Base-by-base conservation (phyloP, 352 stramenopile species). In the Phytophthora tentaculata region DNA sequence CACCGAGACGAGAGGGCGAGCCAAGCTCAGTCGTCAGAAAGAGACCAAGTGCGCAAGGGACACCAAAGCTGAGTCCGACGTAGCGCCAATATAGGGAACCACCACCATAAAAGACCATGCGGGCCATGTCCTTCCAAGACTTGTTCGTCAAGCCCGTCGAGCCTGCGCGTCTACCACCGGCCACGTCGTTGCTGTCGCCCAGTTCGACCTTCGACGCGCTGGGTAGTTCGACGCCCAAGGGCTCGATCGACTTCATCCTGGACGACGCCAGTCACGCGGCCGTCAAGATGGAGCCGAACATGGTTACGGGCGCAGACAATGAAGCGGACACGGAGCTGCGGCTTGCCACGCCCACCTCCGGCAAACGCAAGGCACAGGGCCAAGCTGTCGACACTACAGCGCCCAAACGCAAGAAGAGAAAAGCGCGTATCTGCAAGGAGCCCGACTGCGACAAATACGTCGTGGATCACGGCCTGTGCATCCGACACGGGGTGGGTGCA, bases 391-490 rank as follows among this genome's bases (percentile, higher is more conserved):
- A 53, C 23, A 23, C 35, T 24, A 4, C 69, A 44, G 52, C 29
- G 44, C 65, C 53, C n/a, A 76, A 77, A 43, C 55, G 56, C 45
- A 81, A 84, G 57, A 81, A 77, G 45, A 60, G 63, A 24, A 81
- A 84, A 50, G 76, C 71, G 14, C 81, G 81, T 43, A 79, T 84
- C 9, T 89, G 81, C 58, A 85, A 79, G 55, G 67, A 76, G 8
- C 37, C 56, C 10, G 79, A 70, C 23, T 88, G 81, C 56, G 67
- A 82, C 14, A 87, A 89, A 59, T 83, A 87, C 61, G 79, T 87
- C 28, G 75, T 89, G 13, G 75, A 89, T 61, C 80, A 73, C n/a
- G 81, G 83, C 0, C 76, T 84, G 37, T 83, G 75, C 45, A 78
- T 80, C 56, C 72, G 72, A 13, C 75, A 83, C 51, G 72, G 75